These are phyloP conservation scores for Puccinia brachypodii DNA, from an alignment of 1,284 basidiomycete species.

Conservation along the genomic window DNA sequence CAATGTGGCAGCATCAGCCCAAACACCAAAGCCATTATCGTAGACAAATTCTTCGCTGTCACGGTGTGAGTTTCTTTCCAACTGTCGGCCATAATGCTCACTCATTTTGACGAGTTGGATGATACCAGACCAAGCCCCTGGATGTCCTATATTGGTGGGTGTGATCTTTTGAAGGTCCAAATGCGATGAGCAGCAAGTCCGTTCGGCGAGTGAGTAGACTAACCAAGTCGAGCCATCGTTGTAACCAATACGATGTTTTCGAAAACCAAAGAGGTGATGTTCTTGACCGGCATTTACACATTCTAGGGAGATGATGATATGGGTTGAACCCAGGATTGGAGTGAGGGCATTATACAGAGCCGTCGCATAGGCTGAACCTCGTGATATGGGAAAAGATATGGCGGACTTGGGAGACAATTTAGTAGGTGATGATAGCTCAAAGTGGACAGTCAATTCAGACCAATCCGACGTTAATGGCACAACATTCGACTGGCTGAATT, in stretches of 20 bases:
- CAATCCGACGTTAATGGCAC: slow-evolving; percentile 11
- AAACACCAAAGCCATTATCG: slow-evolving; percentile 40
- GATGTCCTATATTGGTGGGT: slow-evolving; percentile 13
- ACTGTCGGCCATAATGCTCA: slow-evolving; percentile 27
- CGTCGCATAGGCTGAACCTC: slow-evolving; percentile 44
- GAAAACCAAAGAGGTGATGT: slow-evolving; percentile 33
- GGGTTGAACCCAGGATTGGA: slow-evolving; percentile 28
- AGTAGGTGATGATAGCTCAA: slow-evolving; percentile 13
- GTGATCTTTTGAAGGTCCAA: slow-evolving; percentile 28
- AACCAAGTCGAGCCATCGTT: slow-evolving; percentile 46
- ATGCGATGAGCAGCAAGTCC: not conserved
- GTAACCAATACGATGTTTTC: slow-evolving; percentile 30
- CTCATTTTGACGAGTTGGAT: slow-evolving; percentile 48
- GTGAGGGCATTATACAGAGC: slow-evolving; percentile 26
- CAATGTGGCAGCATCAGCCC: slow-evolving; percentile 21
- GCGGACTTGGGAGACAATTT: not conserved
- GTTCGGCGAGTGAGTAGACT: slow-evolving; percentile 19
- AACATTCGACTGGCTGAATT: slow-evolving; percentile 22
- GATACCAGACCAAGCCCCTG: slow-evolving; percentile 34
- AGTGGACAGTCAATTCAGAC: slow-evolving; percentile 38
- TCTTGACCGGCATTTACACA: slow-evolving; percentile 10
- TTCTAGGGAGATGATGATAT: slow-evolving; percentile 4
- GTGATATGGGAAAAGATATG: slow-evolving; percentile 27
- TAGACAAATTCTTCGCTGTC: slow-evolving; percentile 33
- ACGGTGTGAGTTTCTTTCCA: slow-evolving; percentile 28